A percentile compares a stretch with the other conserved stretches of the same genome.
phyloP scores from a whole-genome alignment of 805 yeast species.

The Clavispora asparagi region DNA sequence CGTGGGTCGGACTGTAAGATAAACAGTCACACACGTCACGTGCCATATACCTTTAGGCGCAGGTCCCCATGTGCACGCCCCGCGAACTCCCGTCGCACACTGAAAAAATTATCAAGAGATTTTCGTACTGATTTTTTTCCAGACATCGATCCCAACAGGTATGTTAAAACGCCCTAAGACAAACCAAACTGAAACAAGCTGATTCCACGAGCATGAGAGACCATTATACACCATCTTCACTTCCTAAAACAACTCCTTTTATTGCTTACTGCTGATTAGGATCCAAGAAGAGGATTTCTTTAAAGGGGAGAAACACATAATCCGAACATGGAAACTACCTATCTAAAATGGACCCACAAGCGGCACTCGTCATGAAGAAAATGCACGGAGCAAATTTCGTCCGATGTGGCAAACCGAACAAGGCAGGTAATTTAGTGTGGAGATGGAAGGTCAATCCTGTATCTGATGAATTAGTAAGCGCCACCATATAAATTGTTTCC shows the following conservation, averaged over 20 bases:
- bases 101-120: conserved; percentile 8
- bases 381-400: background rate
- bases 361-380: background rate
- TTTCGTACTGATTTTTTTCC: conserved; percentile 3
- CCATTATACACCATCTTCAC: too few relatives aligned
- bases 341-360: too few relatives aligned
- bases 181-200: background rate
- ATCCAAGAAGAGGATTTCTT: too few relatives aligned
- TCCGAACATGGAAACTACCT: too few relatives aligned
- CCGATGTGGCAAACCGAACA: background rate
- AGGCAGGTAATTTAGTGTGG: background rate
- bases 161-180: conserved; percentile 4
- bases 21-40: conserved; percentile 11
- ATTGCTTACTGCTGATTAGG: too few relatives aligned
- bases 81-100: conserved; percentile 1
- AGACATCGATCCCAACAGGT: conserved; percentile 13
- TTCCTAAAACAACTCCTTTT: too few relatives aligned
- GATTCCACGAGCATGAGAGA: too few relatives aligned
- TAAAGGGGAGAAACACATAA: too few relatives aligned
- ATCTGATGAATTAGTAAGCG: background rate
- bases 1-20: background rate
- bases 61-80: conserved; percentile 2
- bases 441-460: background rate
- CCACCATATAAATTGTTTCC: conserved; percentile 15
- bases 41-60: background rate